Evolutionary conservation across 768 basidiomycete genomes (phyloP), one percentile per base, ranked within the genome.

Genomic region (Russula abietina): DNA sequence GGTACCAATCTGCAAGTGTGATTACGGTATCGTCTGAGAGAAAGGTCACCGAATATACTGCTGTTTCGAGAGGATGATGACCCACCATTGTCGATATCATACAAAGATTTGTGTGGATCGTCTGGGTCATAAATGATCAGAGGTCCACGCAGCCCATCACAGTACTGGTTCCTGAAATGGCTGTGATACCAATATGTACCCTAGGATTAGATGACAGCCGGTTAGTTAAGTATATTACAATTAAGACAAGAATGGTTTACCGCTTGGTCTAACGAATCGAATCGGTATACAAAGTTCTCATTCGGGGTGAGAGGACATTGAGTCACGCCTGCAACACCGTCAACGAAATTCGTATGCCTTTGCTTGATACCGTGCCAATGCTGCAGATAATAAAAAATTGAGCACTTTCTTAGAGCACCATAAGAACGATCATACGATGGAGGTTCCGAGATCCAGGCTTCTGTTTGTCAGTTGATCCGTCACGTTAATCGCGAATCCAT

Each of bases 21-120:
- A 81, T 79, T 38, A 83, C 68, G 8, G 82, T 83, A 10, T 70
- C 70, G 71, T 81, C 81, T 73, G 41, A 3, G 4, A 7, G 38
- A n/a, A 24, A 8, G 2, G 22, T 62, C 50, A 62, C 11, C 2
- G 2, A 30, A 24, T 1, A 50, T 24, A 28, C 32, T 30, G 17
- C 7, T 19, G 2, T 26, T 6, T 6, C 16, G 0, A 17, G 10
- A 12, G 4, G 26, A 12, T 2, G 33, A 2, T 10, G 52, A 28
- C n/a, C 66, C 2, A 72, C 72, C 72, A 48, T 73, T 60, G 53
- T 74, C 73, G 17, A 73, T 64, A 46, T 75, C 74, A 52, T 75
- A 75, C 3, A 72, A 60, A 36, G 59, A 1, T 11, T 4, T 45
- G 7, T 72, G 66, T 8, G 73, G 73, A 58, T 75, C 74, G 3